Conservation (phyloP, 2,329 filamentous ascomycete genomes). For the Graphilbum fragrans region DNA sequence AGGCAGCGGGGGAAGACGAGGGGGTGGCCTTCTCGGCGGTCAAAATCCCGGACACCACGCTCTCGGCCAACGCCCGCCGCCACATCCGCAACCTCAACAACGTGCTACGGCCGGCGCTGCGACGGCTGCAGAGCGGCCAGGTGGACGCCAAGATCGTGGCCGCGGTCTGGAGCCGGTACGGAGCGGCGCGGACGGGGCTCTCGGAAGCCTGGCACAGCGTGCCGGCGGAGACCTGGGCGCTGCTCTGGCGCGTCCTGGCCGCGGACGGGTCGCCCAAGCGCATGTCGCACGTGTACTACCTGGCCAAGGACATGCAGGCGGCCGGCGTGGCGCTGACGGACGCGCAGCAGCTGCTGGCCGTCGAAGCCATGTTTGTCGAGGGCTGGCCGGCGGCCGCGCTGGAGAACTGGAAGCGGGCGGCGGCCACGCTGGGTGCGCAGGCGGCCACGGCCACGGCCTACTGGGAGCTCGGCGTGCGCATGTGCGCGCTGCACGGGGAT, state of each 20-base stretch:
- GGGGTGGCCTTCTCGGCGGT: background rate
- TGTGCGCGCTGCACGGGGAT: constrained; percentile 47
- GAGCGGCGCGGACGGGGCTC: constrained; percentile 29
- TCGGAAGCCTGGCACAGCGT: constrained; percentile 38
- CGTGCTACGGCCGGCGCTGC: constrained; percentile 16
- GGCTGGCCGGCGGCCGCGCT: constrained; percentile 49
- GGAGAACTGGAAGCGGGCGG: constrained; percentile 49
- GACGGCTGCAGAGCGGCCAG: constrained; percentile 17
- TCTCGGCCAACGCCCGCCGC: constrained; percentile 11
- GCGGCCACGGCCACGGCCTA: constrained; percentile 37
- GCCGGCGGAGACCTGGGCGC: constrained; percentile 47
- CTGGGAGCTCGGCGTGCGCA: constrained; percentile 54
- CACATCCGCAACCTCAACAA: constrained; percentile 16
- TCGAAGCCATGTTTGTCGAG: constrained; percentile 55
- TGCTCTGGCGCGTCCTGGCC: constrained; percentile 53
- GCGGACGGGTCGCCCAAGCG: constrained; percentile 35
- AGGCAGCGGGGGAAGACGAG: constrained; percentile 13
- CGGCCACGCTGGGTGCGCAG: constrained; percentile 36
- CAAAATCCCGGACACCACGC: constrained; percentile 12
- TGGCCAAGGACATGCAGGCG: constrained; percentile 54
- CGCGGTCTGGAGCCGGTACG: constrained; percentile 37
- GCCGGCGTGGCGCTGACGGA: constrained; percentile 42
- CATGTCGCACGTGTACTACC: constrained; percentile 45
- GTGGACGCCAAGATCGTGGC: constrained; percentile 15
- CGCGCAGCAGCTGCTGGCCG: constrained; percentile 50